Conservation (phyloP, 208 protist genomes). For the Porcisia hertigi region DNA sequence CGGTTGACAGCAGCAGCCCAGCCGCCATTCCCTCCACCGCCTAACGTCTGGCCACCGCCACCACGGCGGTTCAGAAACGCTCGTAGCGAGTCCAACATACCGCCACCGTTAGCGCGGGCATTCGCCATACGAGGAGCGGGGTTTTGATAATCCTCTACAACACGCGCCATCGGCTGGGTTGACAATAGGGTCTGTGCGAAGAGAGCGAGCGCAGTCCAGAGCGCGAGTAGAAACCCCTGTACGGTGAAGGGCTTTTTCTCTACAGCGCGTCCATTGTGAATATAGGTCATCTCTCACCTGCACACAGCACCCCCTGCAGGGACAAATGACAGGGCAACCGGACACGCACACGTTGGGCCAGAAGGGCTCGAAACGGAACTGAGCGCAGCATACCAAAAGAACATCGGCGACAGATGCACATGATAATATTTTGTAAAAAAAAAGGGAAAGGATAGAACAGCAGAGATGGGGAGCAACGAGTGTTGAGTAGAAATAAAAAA, state of each 20-base stretch:
- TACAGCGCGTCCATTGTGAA: constrained; percentile 73
- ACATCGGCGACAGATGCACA: not conserved
- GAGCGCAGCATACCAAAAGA: not conserved
- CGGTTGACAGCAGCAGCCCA: constrained; percentile 31
- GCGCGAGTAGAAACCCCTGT: constrained; percentile 40
- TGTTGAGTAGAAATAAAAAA: not conserved
- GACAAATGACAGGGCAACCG: too few relatives aligned
- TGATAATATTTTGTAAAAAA: constrained; percentile 4
- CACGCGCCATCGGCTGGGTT: constrained; percentile 36
- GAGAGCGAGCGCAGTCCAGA: constrained; percentile 46
- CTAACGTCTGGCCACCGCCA: constrained; percentile 12
- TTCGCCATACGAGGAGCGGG: constrained; percentile 10
- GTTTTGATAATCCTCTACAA: constrained; percentile 43
- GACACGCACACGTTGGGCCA: not conserved
- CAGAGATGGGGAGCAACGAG: not conserved
- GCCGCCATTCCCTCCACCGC: constrained; percentile 21
- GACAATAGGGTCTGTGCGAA: constrained; percentile 78
- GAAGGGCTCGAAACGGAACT: not conserved
- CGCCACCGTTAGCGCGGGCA: constrained; percentile 1
- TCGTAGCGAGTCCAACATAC: constrained; percentile 2
- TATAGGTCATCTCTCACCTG: constrained; percentile 56
- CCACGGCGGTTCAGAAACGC: constrained; percentile 21
- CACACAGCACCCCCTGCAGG: not conserved
- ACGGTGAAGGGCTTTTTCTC: constrained; percentile 77
- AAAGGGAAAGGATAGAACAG: not conserved